Base-by-base conservation (phyloP, 2,329 filamentous ascomycete species). In the Sporothrix globosa region DNA sequence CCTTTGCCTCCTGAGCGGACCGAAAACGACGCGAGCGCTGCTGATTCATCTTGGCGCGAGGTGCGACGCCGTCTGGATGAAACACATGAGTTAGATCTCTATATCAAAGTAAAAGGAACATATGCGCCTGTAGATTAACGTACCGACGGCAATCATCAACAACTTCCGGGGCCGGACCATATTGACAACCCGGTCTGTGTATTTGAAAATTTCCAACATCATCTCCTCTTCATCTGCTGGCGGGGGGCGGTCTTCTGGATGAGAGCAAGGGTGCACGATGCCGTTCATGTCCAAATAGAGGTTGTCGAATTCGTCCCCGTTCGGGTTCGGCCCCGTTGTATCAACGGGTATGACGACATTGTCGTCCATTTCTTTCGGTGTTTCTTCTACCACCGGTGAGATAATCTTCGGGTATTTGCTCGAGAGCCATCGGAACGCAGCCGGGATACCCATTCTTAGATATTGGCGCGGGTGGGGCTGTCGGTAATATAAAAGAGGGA, bases 221-320 rank as follows among this genome's bases (percentile, higher is more conserved):
- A 99, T 99, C 82, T 98, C 96, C 79, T 97, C 93, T 83, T 99
- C 96, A 72, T 96, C 95, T 77, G 91, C 91, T 13, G 96, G 96
- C 4, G 96, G 89, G 1, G 96, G 93, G 73, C 89, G 89, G 77
- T 98, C 95, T 80, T 99, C 96, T 0, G 96, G 96, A 82, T 99
- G 96, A 61, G 95, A 97, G 82, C 96, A 99, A 44, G 96, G 96
- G 83, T 99, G 96, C 50, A 99, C 96, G 75, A 99, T 99, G 79
- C 96, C 96, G 81, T 99, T 99, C 95, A 99, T 98, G 78, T 99
- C 96, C 73, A 99, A 88, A 78, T 99, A 99, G 6, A 99, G 85
- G 77, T 99, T 99, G 82, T 99, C 95, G 77, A 97, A 92, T 80
- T 99, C 96, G 82, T 98, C 95, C 79, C 93, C 93, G 81, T 99